Evolutionary conservation across 2,329 filamentous ascomycete genomes (phyloP), one percentile per base, ranked within the genome.

Genomic region (Aureobasidium sp.): DNA sequence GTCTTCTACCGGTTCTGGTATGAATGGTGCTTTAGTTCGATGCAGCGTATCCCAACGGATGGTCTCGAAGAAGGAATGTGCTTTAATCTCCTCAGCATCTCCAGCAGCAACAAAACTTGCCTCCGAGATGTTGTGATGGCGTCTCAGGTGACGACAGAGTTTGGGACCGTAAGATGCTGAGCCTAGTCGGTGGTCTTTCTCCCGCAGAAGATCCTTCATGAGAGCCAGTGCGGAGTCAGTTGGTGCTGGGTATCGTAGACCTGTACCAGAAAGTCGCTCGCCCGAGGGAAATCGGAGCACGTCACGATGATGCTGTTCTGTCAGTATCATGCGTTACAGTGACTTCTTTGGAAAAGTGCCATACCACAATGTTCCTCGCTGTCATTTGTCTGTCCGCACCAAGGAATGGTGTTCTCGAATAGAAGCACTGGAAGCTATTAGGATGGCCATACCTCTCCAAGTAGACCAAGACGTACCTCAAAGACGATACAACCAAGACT

Each of bases 401-500:
- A 58, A 92, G 84, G 72, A 97, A 97, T 0, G 93, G 93, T 0
- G 93, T 97, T 64, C 87, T 88, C 0, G 93, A 93, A 71, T 94
- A 97, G 1, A 97, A 79, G 69, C 93, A 97, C 81, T 85, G 47
- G n/a, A 2, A 42, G 14, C 19, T 14, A 39, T 62, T 33, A 68
- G 37, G 17, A 59, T 47, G 58, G 17, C 5, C 14, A 12, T 33
- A 12, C 2, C 27, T 39, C 3, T 17, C 19, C 14, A n/a, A 6
- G 14, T 11, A 8, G 15, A 31, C 1, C 14, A 15, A 29, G 17
- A 66, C 71, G 60, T 68, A 82, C 83, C 74, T 97, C 93, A 70
- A 90, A 97, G 62, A 97, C 76, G 70, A 97, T 97, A 70, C 97
- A 86, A 59, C 91, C 93, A 68, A 97, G 84, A 75, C 92, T 97